Evolutionary conservation across 2,329 filamentous ascomycete species (phyloP), one percentile per base, ranked within the genome.

Genomic region (Botryosphaeria dothidea): DNA sequence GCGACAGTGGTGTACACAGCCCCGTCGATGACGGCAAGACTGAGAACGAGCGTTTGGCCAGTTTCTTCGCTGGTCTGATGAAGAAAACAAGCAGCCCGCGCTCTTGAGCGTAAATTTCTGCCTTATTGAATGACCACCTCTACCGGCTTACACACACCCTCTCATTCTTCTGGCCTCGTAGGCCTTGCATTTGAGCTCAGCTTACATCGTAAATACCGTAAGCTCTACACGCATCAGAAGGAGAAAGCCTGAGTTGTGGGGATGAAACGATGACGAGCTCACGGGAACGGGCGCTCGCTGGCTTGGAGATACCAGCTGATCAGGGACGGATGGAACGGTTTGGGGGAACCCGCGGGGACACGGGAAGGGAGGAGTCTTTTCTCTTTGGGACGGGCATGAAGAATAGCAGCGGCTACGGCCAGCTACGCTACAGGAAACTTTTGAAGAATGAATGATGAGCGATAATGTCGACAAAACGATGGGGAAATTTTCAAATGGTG

Each of bases 41-140:
- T 67, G 75, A 77, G 65, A 78, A 78, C 66, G 76, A 78, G 19
- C 76, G 77, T 60, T 70, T 78, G 38, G 74, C 75, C 63, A 77
- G 74, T 0, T 78, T 78, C 70, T 78, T 78, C 65, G 76, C 75
- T 1, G 74, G 76, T 3, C 64, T 78, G 38, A 75, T 77, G 65
- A 78, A 64, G 62, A 64, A 64, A 38, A 64, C 61, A n/a, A 64
- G 61, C 49, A 64, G 61, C 13, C 61, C 61, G 13, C 49, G 61
- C 27, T 64, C 61, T 8, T 64, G 61, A 64, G 23, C 2, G 15
- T 1, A 27, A 3, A 36, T 3, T 3, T 7, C 15, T 8, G 13
- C 25, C 49, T 34, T 5, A 15, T 3, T 21, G n/a, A 34, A 23
- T 15, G 13, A n/a, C 34, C 21, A 19, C 6, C 41, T 17, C 9